phyloP scores from a whole-genome alignment of 345 rosid species.

The Draba incana region DNA sequence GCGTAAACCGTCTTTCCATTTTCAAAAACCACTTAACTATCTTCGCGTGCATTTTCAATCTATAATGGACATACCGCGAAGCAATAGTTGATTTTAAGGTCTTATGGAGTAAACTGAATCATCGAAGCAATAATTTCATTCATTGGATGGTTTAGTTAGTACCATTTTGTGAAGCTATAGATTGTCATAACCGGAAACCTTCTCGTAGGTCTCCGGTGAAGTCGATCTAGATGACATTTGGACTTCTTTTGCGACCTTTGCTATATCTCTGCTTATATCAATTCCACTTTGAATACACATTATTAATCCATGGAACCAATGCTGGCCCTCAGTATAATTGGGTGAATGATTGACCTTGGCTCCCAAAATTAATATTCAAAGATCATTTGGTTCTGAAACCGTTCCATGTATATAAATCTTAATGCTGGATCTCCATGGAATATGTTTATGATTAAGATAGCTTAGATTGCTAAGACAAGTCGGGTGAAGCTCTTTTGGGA shows the following conservation, averaged over 20 bases:
- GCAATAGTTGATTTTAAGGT: background rate
- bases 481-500: too few species aligned
- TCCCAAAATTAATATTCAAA: too few species aligned
- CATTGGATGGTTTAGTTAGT: constrained; percentile 17
- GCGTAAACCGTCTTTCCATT: constrained; percentile 60
- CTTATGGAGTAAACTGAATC: background rate
- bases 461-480: too few species aligned
- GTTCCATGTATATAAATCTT: too few species aligned
- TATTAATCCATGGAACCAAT: too few species aligned
- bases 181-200: constrained; percentile 58
- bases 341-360: too few species aligned
- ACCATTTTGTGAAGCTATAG: constrained; percentile 90
- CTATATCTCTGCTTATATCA: constrained; percentile 76
- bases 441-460: too few species aligned
- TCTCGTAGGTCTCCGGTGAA: constrained; percentile 52
- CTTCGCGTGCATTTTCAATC: constrained; percentile 62
- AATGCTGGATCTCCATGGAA: too few species aligned
- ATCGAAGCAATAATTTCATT: background rate
- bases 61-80: constrained; percentile 40
- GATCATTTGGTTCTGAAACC: too few species aligned
- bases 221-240: constrained; percentile 71
- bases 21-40: constrained; percentile 63
- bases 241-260: constrained; percentile 80
- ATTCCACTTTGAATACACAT: constrained; percentile 45
- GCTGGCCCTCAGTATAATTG: too few species aligned